Evolutionary conservation across 2,329 filamentous ascomycete species (phyloP), one percentile per base, ranked within the genome.

Genomic region (Claviceps sp.): DNA sequence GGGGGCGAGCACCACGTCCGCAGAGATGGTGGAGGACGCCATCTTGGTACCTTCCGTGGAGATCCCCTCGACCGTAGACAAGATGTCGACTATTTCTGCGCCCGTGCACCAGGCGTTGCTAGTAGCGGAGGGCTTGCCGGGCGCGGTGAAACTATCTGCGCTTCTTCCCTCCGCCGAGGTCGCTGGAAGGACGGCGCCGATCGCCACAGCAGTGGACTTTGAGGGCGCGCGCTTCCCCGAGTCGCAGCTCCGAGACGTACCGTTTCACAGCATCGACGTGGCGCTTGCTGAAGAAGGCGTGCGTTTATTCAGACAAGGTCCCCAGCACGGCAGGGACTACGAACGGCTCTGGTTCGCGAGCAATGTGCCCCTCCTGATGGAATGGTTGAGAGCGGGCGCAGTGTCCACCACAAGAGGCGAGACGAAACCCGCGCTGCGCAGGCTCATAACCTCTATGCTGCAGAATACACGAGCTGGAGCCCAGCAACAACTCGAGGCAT

Each of bases 41-140:
- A 71, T 90, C 13, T 75, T 95, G n/a, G 83, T 88, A 17, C 89
- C 89, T 2, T 76, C 75, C 0, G 76, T 95, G 37, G 81, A 86
- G 20, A 85, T 87, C 43, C 79, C 79, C 5, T 82, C 84, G 14
- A 75, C 74, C 54, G 79, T 78, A 16, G 82, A 82, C 8, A 74
- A 80, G 54, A 76, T 80, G 52, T 81, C 82, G 13, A 77, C 82
- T 16, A 74, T 93, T 43, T 80, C 82, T 6, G 88, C 88, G 45
- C 90, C 91, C 0, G 88, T 96, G 1, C 91, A 97, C 63, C 86
- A 83, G 62, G 80, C 84, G 1, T 68, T 96, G 16, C 60, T 96
- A 9, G 77, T 95, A 8, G 82, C 81, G 0, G 77, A 86, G 47
- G 89, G 88, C 0, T 68, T 95, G 2, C 70, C 78, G 50, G 88